phyloP scores from a whole-genome alignment of 768 basidiomycete genomes.

The Termitomyces sp. region DNA sequence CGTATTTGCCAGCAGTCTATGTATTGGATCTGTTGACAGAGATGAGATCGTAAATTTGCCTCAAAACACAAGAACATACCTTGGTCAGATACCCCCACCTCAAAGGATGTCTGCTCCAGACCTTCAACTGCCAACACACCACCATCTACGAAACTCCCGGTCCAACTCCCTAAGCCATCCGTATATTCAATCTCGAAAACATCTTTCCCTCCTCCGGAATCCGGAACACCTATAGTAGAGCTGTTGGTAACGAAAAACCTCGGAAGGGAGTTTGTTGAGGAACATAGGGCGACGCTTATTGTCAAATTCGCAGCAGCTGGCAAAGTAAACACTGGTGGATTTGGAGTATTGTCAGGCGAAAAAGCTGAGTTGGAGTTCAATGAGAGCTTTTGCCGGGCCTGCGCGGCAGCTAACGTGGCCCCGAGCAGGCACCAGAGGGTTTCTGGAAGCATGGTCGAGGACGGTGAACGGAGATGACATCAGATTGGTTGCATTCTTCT shows the following conservation, averaged over 20 bases:
- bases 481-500: too few species aligned
- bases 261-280: slow-evolving; percentile 33
- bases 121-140: slow-evolving; percentile 52
- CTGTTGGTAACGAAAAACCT: slow-evolving; percentile 63
- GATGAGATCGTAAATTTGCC: not conserved
- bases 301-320: slow-evolving; percentile 38
- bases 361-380: slow-evolving; percentile 39
- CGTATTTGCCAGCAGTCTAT: slow-evolving; percentile 33
- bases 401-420: slow-evolving; percentile 30
- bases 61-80: slow-evolving; percentile 25
- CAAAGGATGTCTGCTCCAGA: slow-evolving; percentile 43
- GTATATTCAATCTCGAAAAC: slow-evolving; percentile 47
- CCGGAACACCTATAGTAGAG: slow-evolving; percentile 34
- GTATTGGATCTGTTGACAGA: slow-evolving; percentile 42
- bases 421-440: slow-evolving; percentile 33
- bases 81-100: slow-evolving; percentile 54
- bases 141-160: slow-evolving; percentile 42
- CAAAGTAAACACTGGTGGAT: slow-evolving; percentile 38
- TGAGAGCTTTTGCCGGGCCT: slow-evolving; percentile 29
- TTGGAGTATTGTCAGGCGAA: slow-evolving; percentile 26
- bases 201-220: slow-evolving; percentile 34
- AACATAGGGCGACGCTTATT: slow-evolving; percentile 52
- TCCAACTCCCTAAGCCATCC: slow-evolving; percentile 54
- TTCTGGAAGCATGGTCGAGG: slow-evolving; percentile 32
- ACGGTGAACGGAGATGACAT: not conserved